Evolutionary conservation across 495 filamentous ascomycete species (phyloP).

Genomic region (Pyrenula massariospora): DNA sequence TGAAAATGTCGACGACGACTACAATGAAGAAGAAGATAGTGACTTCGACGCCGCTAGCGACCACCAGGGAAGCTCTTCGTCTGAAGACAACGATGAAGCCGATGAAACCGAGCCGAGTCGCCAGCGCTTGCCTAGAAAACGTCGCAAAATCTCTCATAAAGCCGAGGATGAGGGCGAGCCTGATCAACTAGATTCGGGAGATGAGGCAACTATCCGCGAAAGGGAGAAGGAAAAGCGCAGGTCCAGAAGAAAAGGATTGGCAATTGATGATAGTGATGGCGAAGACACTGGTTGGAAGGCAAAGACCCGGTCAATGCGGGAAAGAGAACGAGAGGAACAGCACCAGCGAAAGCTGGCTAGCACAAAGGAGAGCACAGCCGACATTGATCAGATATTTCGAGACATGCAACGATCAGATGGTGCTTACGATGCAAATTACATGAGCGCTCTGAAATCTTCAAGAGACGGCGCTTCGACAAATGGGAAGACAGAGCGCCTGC

Average conservation of each 20-base stretch:
- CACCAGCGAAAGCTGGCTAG: conserved; percentile 10
- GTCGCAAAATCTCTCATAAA: not conserved
- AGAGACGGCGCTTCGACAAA: not conserved
- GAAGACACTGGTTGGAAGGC: conserved; percentile 27
- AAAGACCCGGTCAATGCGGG: conserved; percentile 7
- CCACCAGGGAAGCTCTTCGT: conserved; percentile 26
- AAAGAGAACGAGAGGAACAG: conserved; percentile 39
- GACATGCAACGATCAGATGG: conserved; percentile 1
- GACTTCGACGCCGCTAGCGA: conserved; percentile 46
- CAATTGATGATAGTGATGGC: conserved; percentile 23
- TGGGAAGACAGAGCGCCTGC: not conserved
- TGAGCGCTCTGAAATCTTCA: not conserved
- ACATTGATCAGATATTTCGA: conserved; percentile 1
- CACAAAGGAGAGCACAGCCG: conserved; percentile 1
- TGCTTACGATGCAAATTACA: not conserved
- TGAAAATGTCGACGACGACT: conserved; percentile 29
- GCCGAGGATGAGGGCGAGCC: conserved; percentile 22
- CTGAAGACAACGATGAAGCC: conserved; percentile 25
- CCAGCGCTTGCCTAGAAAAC: conserved; percentile 4
- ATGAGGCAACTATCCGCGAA: conserved; percentile 61
- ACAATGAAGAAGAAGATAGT: conserved; percentile 66
- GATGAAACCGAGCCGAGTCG: conserved; percentile 27
- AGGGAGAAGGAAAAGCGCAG: conserved; percentile 42
- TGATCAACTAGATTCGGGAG: conserved; percentile 49
- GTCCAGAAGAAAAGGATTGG: conserved; percentile 38